Conservation (phyloP, 148 eudicot genomes). For the Dianthus caryophyllus region DNA sequence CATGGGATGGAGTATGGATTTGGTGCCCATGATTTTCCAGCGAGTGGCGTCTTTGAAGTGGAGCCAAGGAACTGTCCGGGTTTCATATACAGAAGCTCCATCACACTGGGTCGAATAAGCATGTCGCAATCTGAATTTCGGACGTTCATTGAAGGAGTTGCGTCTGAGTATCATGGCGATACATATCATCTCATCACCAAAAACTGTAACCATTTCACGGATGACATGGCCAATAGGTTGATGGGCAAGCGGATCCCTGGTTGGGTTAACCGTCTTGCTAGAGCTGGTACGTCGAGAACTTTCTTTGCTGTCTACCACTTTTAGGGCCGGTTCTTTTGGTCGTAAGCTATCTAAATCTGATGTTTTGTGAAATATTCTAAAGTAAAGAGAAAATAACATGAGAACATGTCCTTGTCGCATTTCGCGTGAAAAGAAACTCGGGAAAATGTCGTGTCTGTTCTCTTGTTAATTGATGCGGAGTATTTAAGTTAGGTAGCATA, state of each 20-base stretch:
- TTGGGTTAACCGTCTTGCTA: slow-evolving; percentile 87
- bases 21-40: slow-evolving; percentile 78
- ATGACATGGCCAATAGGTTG: slow-evolving; percentile 55
- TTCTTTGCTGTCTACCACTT: background rate
- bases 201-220: slow-evolving; percentile 85
- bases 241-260: slow-evolving; percentile 73
- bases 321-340: too few relatives aligned
- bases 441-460: background rate
- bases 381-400: too few relatives aligned
- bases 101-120: slow-evolving; percentile 49
- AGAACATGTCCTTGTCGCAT: too few relatives aligned
- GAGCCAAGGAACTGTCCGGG: slow-evolving; percentile 85
- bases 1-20: slow-evolving; percentile 90
- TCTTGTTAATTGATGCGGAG: background rate
- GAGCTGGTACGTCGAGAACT: slow-evolving; percentile 45
- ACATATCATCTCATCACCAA: slow-evolving; percentile 79
- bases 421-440: background rate
- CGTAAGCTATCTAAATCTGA: background rate
- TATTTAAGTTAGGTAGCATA: background rate
- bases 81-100: slow-evolving; percentile 62
- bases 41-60: slow-evolving; percentile 86
- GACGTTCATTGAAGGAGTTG: slow-evolving; percentile 52
- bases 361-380: too few relatives aligned
- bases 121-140: slow-evolving; percentile 66
- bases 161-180: slow-evolving; percentile 82